Base-by-base conservation (phyloP, 345 rosid genomes). In the Pistacia integerrima region DNA sequence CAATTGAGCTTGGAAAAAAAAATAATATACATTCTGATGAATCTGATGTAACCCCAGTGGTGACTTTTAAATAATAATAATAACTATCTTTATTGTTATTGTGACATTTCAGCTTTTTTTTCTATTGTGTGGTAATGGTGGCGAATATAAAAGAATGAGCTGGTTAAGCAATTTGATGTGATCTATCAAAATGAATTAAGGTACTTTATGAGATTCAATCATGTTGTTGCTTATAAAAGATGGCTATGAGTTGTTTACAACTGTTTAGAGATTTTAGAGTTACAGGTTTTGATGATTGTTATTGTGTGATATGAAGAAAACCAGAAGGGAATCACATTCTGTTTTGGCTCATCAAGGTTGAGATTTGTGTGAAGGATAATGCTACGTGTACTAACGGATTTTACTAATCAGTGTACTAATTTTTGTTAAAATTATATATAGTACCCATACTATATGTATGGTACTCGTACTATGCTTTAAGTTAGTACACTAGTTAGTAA, bases 91-190 rank as follows among this genome's bases (percentile, higher is more conserved):
- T 18, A 33, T 49, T 33, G 46, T 48, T 10, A 22, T 6, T 11
- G 28, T 60, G 58, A 61, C 67, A 73, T 73, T 61, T 61, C 76
- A 61, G 30, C 76, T 46, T 72, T 72, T 46, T 3, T 36, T 20
- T 58, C 13, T 58, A 41, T 49, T 13, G 36, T 54, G 18, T 63
- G 46, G 67, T 30, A 14, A 63, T 33, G 20, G 67, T 63, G 20
- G 67, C 46, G 67, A 63, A 63, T 63, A 63, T 63, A 38, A 25
- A 36, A 13, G 13, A 22, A 41, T 71, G 12, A 20, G 8, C 11
- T 11, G 64, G 64, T 35, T 41, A 58, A 56, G 65, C 22, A 71
- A 71, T 71, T 58, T 58, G 55, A 58, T 57, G 74, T 13, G 33
- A n/a, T 36, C 38, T 13, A 57, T 59, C 64, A 38, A 70, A 16